Evolutionary conservation across 2,329 filamentous ascomycete genomes (phyloP).

Genomic region (Akanthomyces dipterigenus): DNA sequence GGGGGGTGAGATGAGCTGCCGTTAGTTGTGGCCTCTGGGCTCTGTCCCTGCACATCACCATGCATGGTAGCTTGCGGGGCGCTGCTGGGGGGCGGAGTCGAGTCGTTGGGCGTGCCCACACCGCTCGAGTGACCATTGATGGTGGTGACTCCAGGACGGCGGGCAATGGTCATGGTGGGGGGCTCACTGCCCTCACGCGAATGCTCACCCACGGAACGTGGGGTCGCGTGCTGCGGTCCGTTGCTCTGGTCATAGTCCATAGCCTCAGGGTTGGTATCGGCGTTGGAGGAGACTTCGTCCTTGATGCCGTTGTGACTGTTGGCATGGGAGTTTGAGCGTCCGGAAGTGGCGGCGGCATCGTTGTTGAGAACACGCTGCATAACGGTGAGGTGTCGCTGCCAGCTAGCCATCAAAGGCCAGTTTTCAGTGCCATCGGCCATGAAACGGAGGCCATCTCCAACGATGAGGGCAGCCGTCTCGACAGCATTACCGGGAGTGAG

Average conservation of each 20-base stretch:
- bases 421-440: slow-evolving; percentile 53
- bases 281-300: slow-evolving; percentile 49
- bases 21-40: slow-evolving; percentile 26
- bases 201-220: slow-evolving; percentile 32
- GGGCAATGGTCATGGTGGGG: slow-evolving; percentile 33
- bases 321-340: slow-evolving; percentile 28
- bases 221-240: slow-evolving; percentile 24
- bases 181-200: slow-evolving; percentile 48
- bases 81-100: slow-evolving; percentile 11
- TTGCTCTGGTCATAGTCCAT: slow-evolving; percentile 50
- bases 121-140: slow-evolving; percentile 51
- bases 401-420: slow-evolving; percentile 53
- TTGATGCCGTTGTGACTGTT: slow-evolving; percentile 33
- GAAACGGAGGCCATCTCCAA: slow-evolving; percentile 51
- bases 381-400: slow-evolving; percentile 53
- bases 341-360: slow-evolving; percentile 32
- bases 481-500: slow-evolving; percentile 49
- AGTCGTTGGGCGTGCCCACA: slow-evolving; percentile 17
- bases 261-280: slow-evolving; percentile 46
- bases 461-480: slow-evolving; percentile 51
- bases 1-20: slow-evolving; percentile 22
- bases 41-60: slow-evolving; percentile 31
- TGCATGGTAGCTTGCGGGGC: slow-evolving; percentile 19
- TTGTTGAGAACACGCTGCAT: slow-evolving; percentile 56
- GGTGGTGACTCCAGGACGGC: slow-evolving; percentile 49